Conservation (phyloP, 169 alveolate genomes). For the Perkinsus olseni region DNA sequence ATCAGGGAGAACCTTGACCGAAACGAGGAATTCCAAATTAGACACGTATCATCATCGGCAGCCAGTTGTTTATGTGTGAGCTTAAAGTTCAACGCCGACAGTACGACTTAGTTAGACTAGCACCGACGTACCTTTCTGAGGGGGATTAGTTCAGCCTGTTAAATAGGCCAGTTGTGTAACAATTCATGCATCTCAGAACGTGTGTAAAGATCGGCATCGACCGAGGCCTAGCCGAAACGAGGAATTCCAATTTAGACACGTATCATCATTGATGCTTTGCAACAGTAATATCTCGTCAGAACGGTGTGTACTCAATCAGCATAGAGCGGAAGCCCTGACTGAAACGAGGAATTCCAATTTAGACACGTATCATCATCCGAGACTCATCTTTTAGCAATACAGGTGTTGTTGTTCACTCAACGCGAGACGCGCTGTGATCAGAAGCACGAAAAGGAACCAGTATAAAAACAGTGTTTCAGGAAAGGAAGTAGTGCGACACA, state of each 20-base stretch:
- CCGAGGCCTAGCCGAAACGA: background rate
- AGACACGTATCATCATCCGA: background rate
- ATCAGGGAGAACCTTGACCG: background rate
- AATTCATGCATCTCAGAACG: background rate
- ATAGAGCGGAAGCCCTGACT: background rate
- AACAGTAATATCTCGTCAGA: background rate
- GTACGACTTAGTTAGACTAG: too few relatives aligned
- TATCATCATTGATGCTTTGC: background rate
- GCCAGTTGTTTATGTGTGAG: too few relatives aligned
- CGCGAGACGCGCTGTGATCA: background rate
- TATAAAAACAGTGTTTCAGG: background rate
- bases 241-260: background rate
- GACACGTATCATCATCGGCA: background rate
- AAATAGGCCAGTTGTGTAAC: background rate
- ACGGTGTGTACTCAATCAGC: background rate
- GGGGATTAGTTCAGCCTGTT: too few relatives aligned
- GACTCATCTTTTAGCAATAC: background rate
- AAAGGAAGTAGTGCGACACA: background rate
- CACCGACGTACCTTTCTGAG: too few relatives aligned
- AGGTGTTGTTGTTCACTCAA: background rate
- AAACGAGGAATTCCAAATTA: background rate
- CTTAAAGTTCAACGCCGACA: too few relatives aligned
- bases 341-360: constrained; percentile 1
- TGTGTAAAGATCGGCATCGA: background rate
- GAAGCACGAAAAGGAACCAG: background rate